Evolutionary conservation across 2,329 filamentous ascomycete genomes (phyloP), one percentile per base, ranked within the genome.

Genomic region (Clonostachys byssicola): DNA sequence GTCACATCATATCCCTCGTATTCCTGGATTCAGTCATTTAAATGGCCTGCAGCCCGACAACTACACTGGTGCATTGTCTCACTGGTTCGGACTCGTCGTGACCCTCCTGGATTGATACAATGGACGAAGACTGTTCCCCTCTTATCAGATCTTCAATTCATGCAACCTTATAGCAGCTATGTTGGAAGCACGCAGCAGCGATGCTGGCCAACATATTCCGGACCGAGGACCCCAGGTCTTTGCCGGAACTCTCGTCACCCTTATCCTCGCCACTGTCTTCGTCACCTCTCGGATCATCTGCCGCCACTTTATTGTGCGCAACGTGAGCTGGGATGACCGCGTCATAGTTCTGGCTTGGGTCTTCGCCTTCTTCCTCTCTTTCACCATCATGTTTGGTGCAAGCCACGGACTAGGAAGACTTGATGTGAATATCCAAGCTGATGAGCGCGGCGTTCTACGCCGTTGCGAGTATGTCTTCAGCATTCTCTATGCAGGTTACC

Each of bases 271-370:
- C 45, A 86, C 86, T 38, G 59, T 87, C 47, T 92, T 95, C 61
- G 88, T 96, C 55, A 74, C 75, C 40, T 77, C 88, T 35, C 83
- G 92, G 47, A 73, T 95, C 54, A 68, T 89, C 40, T 90, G 88
- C 50, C 80, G 91, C 30, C 74, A 80, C 44, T 81, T 78, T 42
- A 85, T 96, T 44, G 85, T 96, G 47, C 81, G 80, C 55, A 83
- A 78, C 47, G 68, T 90, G 45, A 83, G 78, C 47, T 80, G 80
- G 72, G 90, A 95, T 66, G 92, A 96, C 72, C 87, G 85, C 65
- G 80, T 88, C 56, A 94, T 96, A 65, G 65, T 90, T 12, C 54
- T 88, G 39, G 89, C 91, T 47, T 96, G 90, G 92, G 55, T 82
- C 12, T 62, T 91, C 42, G 80, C 84, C 38, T 80, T 88, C 53